These are phyloP conservation scores for Simmondsia chinensis DNA, from an alignment of 148 eudicot genomes.

Conservation along the genomic window DNA sequence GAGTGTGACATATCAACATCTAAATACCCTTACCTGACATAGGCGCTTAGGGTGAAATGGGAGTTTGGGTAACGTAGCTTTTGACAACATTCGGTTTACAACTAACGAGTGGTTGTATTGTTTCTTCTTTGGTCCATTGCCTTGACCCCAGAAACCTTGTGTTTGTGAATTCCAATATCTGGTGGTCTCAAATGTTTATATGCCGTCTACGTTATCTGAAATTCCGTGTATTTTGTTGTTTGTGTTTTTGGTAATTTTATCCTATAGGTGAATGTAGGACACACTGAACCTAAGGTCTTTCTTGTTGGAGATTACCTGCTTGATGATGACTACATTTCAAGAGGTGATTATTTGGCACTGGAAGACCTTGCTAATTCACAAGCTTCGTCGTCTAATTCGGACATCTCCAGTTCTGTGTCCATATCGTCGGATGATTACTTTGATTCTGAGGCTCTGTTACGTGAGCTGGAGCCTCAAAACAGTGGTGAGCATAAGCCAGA, in stretches of 20 bases:
- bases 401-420: conserved; percentile 32
- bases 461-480: conserved; percentile 24
- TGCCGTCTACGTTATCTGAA: no score
- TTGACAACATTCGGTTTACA: no score
- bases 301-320: not conserved
- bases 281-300: conserved; percentile 3
- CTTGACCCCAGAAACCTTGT: no score
- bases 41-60: conserved; percentile 6
- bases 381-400: conserved; percentile 37
- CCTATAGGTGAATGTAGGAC: conserved; percentile 13
- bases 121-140: no score
- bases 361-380: conserved; percentile 34
- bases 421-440: conserved; percentile 41
- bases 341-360: conserved; percentile 52
- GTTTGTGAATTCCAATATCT: no score
- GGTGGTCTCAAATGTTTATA: not conserved
- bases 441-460: conserved; percentile 22
- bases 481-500: conserved; percentile 1
- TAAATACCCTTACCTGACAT: no score
- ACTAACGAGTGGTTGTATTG: no score
- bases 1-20: no score
- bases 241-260: not conserved
- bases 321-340: conserved; percentile 12
- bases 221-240: not conserved
- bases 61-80: no score